Evolutionary conservation across 2,329 filamentous ascomycete species (phyloP).

Genomic region (Thelonectria blattea): DNA sequence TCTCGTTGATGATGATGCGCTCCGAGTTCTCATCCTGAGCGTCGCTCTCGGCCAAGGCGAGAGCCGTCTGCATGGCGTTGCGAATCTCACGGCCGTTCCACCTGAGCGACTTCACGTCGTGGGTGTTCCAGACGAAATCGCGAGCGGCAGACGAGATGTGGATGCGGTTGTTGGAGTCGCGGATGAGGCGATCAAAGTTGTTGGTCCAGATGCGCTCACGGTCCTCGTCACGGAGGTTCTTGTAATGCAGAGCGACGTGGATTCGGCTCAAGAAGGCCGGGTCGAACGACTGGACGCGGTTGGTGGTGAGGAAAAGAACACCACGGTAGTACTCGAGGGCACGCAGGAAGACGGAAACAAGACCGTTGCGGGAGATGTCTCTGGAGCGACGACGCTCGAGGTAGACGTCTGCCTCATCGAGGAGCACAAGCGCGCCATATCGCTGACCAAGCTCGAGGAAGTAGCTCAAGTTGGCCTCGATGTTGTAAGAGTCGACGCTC

Average conservation of each 20-base stretch:
- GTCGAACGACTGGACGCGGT: constrained; percentile 55
- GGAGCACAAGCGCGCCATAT: constrained; percentile 58
- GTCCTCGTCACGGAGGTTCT: constrained; percentile 48
- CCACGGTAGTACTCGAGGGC: constrained; percentile 59
- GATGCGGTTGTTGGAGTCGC: constrained; percentile 47
- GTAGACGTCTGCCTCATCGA: constrained; percentile 68
- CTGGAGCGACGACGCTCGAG: constrained; percentile 56
- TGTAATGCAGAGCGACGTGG: constrained; percentile 56
- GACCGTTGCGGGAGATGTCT: constrained; percentile 54
- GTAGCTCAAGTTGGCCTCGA: constrained; percentile 53
- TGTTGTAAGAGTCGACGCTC: constrained; percentile 44
- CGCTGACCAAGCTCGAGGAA: constrained; percentile 56
- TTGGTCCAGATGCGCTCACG: constrained; percentile 53
- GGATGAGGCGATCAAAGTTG: constrained; percentile 53
- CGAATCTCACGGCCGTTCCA: constrained; percentile 53
- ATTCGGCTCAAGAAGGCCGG: constrained; percentile 56
- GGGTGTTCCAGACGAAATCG: constrained; percentile 47
- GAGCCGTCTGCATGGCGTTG: constrained; percentile 52
- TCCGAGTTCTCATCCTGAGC: constrained; percentile 45
- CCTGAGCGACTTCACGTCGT: constrained; percentile 45
- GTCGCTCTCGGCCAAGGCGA: constrained; percentile 52
- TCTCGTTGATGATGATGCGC: constrained; percentile 40
- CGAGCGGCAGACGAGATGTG: constrained; percentile 47
- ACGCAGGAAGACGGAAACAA: constrained; percentile 57
- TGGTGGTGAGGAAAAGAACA: constrained; percentile 58